Evolutionary conservation across 2,329 filamentous ascomycete genomes (phyloP), one percentile per base, ranked within the genome.

Genomic region (Alternaria metachromatica): DNA sequence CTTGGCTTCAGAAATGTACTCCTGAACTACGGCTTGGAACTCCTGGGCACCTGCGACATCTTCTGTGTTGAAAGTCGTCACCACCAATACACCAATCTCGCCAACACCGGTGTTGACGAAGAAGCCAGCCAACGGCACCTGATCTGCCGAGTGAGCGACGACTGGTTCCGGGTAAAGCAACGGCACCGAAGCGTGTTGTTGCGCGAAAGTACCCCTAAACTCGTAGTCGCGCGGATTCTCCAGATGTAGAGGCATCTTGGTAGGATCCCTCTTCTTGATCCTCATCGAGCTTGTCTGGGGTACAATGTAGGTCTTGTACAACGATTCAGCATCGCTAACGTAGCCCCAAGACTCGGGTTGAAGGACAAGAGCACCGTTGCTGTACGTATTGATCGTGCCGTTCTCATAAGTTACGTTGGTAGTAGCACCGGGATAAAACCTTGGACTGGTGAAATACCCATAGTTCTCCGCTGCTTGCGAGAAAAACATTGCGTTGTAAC

Each of bases 1-100:
- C 53, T 84, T 81, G n/a, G 84, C 82, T 25, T 82, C 75, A 0
- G 80, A 75, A 13, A 89, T 80, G 70, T 88, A 85, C 1, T 75
- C 41, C 26, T 82, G 69, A 5, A 84, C 70, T 0, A 80, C 72
- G 45, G 69, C 49, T 58, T 82, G 80, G 61, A 83, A 85, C 13
- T 79, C 73, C 26, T 64, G 64, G 0, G 66, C 63, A 2, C 67
- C 70, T 3, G 57, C 48, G 10, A 60, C 64, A 20, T 68, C 67
- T 3, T 72, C 68, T 1, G 74, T 75, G 49, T 76, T 74, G 68
- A 85, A 86, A 2, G 77, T 81, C 18, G 78, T 73, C 13, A 84
- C 76, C 30, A 80, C 77, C 3, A 86, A 75, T 5, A 86, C 81
- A n/a, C 81, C 84, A 13, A 83, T 75, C 58, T 85, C 81, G n/a